Conservation (phyloP, 306 rosid genomes). For the Cucumis hystrix region DNA sequence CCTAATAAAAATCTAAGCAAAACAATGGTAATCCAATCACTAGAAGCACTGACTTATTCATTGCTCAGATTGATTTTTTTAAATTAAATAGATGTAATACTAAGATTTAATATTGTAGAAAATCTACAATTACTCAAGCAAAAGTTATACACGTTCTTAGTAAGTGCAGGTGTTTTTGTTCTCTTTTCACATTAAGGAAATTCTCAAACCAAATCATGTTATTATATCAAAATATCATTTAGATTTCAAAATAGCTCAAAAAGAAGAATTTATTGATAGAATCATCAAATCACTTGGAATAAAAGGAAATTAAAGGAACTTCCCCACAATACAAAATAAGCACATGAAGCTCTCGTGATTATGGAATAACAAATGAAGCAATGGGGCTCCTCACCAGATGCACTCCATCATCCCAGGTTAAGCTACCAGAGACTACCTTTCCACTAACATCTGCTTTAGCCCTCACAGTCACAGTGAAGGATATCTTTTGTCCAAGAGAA, state of each 20-base stretch:
- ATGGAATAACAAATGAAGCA: background rate
- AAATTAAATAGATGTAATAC: background rate
- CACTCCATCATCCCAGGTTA: conserved; percentile 16
- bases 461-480: conserved; percentile 2
- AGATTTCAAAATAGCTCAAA: background rate
- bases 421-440: conserved; percentile 4
- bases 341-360: background rate
- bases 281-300: background rate
- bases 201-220: background rate
- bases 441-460: background rate
- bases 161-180: background rate
- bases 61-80: background rate
- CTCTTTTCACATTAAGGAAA: background rate
- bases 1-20: too few relatives aligned
- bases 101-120: background rate
- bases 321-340: background rate
- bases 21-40: background rate
- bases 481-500: conserved; percentile 14
- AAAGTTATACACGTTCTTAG: background rate
- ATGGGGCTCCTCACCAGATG: conserved; percentile 22
- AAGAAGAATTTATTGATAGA: background rate
- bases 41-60: background rate
- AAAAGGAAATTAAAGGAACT: background rate
- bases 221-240: background rate
- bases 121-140: background rate